Evolutionary conservation across 2,329 filamentous ascomycete genomes (phyloP).

Genomic region (Apiospora koreana): DNA sequence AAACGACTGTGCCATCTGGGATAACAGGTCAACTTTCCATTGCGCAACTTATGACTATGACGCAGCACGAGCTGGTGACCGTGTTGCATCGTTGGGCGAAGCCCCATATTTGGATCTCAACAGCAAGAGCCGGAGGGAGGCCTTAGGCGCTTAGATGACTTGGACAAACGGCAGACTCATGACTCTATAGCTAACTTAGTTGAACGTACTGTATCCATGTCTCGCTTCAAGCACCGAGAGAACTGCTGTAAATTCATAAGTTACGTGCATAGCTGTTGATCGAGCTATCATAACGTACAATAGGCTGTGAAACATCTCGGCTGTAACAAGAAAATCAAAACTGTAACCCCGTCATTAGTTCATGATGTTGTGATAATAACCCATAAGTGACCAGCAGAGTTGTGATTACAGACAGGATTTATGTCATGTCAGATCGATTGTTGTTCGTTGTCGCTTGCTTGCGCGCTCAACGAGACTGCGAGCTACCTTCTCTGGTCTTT

Average conservation of each 20-base stretch:
- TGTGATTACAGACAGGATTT: too few relatives aligned
- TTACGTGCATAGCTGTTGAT: background rate
- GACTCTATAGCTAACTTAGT: background rate
- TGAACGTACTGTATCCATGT: background rate
- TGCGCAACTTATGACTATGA: slow-evolving; percentile 64
- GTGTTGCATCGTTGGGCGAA: slow-evolving; percentile 50
- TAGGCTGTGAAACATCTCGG: background rate
- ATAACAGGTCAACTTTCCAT: slow-evolving; percentile 56
- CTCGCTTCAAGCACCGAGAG: background rate
- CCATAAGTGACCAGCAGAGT: background rate
- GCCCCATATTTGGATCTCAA: slow-evolving; percentile 47
- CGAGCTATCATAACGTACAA: background rate
- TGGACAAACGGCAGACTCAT: background rate
- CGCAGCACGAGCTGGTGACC: slow-evolving; percentile 44
- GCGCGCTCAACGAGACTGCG: background rate
- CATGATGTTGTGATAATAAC: background rate
- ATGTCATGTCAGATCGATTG: slow-evolving; percentile 8
- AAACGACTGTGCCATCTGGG: slow-evolving; percentile 65
- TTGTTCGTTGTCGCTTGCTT: slow-evolving; percentile 10
- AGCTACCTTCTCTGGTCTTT: slow-evolving; percentile 32
- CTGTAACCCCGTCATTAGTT: background rate
- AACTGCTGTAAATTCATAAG: background rate
- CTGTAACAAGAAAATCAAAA: background rate
- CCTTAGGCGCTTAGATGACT: slow-evolving; percentile 27
- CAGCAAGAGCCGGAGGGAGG: slow-evolving; percentile 42